Base-by-base conservation (phyloP, 1,284 basidiomycete species). In the Malassezia dermatis region DNA sequence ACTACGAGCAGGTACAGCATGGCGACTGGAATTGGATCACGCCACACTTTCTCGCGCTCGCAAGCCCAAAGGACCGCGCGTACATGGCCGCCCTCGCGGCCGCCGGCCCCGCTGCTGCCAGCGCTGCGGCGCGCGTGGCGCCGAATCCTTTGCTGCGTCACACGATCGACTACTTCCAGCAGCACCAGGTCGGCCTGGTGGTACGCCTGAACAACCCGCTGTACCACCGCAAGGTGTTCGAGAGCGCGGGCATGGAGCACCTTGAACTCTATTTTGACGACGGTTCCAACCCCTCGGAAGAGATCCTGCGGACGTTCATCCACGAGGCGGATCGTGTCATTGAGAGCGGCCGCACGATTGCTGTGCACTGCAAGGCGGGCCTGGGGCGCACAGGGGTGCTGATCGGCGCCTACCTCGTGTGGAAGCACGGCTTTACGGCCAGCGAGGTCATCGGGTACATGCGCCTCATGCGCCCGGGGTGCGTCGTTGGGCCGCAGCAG, bases 391-490 rank as follows among this genome's bases (percentile, higher is more conserved):
- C 89, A 3, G 93, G 94, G 4, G 93, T 91, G 3, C 79, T 98
- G 58, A 93, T 98, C 60, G 68, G 75, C 42, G 94, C 94, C 3
- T 98, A 96, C 79, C 81, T 99, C 53, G 88, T 95, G 64, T 99
- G 94, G 87, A 95, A 94, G 78, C 91, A 96, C 70, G 87, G 87
- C n/a, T 99, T 99, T 73, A 89, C 89, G n/a, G 91, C 93, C 0
- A 84, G 85, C 53, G 94, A 99, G 77, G 91, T 86, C 8, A 98
- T 98, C 59, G 94, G 86, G 0, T 96, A 90, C 76, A 98, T 98
- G 94, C 85, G 94, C 21, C 86, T 99, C 62, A 85, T 95, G 60
- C 83, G 93, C 39, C 94, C 93, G 0, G 89, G 89, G 2, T 90
- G 89, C 74, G 91, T 96, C 13, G 91, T 96, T 32, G 91, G 91